A percentile compares a stretch with the other conserved stretches of the same genome.
Evolutionary conservation across 768 basidiomycete genomes (phyloP).

Genomic region (Trametes maxima): DNA sequence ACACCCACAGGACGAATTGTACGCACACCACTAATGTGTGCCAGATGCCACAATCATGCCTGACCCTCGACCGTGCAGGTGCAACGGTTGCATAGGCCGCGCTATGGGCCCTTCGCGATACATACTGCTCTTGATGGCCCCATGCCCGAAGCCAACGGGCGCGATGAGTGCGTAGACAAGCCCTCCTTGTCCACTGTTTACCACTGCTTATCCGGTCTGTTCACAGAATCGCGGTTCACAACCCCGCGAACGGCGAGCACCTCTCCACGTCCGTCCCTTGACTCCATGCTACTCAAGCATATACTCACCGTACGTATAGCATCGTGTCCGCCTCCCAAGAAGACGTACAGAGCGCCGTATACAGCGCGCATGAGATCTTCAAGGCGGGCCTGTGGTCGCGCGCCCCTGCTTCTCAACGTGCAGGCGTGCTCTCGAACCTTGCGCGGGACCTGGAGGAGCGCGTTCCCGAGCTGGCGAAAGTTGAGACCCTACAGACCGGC

Average conservation of each 20-base stretch:
- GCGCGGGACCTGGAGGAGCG: slow-evolving; percentile 62
- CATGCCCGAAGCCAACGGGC: slow-evolving; percentile 18
- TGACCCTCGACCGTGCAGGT: not conserved
- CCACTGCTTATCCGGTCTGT: not conserved
- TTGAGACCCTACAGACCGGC: slow-evolving; percentile 80
- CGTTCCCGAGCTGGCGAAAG: slow-evolving; percentile 57
- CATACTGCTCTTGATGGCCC: slow-evolving; percentile 22
- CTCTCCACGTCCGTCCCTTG: slow-evolving; percentile 53
- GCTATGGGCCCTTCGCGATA: slow-evolving; percentile 30
- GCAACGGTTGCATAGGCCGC: slow-evolving; percentile 12
- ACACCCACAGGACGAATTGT: not conserved
- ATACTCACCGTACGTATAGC: slow-evolving; percentile 37
- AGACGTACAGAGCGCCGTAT: slow-evolving; percentile 55
- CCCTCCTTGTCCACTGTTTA: not conserved
- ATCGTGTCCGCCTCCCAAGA: slow-evolving; percentile 54
- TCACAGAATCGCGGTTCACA: slow-evolving; percentile 53
- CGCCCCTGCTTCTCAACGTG: slow-evolving; percentile 57
- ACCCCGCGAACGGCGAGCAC: slow-evolving; percentile 68
- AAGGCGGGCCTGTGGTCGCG: slow-evolving; percentile 74
- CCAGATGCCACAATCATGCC: no score
- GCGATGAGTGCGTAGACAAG: slow-evolving; percentile 26
- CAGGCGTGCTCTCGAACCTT: slow-evolving; percentile 63
- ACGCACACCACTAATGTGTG: not conserved
- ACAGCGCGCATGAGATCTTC: slow-evolving; percentile 58
- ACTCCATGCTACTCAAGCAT: not conserved